Conservation (phyloP, 352 stramenopile genomes). For the Globisporangium iwayamae region DNA sequence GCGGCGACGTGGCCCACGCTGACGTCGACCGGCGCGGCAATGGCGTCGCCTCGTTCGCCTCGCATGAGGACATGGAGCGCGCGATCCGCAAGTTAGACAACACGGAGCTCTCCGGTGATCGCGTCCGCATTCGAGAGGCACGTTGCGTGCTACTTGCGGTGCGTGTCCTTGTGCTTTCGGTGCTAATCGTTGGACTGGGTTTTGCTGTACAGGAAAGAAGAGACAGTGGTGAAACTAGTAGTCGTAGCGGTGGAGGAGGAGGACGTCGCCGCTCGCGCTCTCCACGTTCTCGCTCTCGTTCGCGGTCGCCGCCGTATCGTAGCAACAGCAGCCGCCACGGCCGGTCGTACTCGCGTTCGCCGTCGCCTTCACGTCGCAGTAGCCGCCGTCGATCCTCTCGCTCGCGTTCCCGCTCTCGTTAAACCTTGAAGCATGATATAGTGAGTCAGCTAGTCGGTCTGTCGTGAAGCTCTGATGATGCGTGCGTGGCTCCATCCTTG, state of each 20-base stretch:
- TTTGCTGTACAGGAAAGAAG: conserved; percentile 10
- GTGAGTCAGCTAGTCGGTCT: background rate
- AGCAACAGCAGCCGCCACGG: conserved; percentile 10
- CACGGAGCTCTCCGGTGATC: conserved; percentile 41
- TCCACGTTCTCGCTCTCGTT: conserved; percentile 30
- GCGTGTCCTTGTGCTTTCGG: no score
- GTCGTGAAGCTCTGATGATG: background rate
- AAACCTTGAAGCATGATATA: background rate
- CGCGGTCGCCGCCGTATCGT: conserved; percentile 27
- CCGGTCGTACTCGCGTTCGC: conserved; percentile 30
- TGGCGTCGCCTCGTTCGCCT: conserved; percentile 64
- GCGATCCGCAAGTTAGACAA: conserved; percentile 53
- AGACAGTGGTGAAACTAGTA: background rate
- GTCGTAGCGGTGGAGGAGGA: conserved; percentile 6
- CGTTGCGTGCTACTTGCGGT: no score
- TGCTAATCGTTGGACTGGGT: background rate
- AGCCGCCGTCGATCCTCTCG: conserved; percentile 5
- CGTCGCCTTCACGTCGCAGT: conserved; percentile 12
- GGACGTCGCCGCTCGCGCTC: conserved; percentile 15
- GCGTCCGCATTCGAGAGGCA: conserved; percentile 35
- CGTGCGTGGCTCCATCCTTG: background rate
- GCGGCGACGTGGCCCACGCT: conserved; percentile 57
- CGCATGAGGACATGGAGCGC: conserved; percentile 47
- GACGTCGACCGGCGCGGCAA: conserved; percentile 66
- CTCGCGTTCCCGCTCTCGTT: conserved; percentile 20